Evolutionary conservation across 2,329 filamentous ascomycete species (phyloP).

Genomic region (Cordyceps farinosa): DNA sequence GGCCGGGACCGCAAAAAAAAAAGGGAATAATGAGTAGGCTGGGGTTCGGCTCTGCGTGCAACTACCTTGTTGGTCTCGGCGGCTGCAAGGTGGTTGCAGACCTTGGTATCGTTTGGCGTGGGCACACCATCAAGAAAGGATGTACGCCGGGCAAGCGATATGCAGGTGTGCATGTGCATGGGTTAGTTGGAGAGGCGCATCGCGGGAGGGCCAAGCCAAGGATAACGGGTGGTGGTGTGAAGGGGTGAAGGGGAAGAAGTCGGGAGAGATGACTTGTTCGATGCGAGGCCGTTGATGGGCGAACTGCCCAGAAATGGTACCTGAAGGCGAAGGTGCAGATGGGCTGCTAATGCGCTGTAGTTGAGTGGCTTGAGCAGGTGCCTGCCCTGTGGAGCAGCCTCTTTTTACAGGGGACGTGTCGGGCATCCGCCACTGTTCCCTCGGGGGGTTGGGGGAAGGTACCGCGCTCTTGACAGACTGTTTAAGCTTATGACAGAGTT

Average conservation of each 20-base stretch:
- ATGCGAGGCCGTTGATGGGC: background rate
- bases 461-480: no score
- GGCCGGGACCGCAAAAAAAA: background rate
- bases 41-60: background rate
- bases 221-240: background rate
- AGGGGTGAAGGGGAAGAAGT: background rate
- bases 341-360: background rate
- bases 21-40: background rate
- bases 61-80: slow-evolving; percentile 13
- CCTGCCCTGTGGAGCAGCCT: background rate
- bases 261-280: background rate
- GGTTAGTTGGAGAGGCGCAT: slow-evolving; percentile 1
- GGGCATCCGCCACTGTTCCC: no score
- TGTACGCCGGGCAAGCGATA: background rate
- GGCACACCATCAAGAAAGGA: slow-evolving; percentile 4
- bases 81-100: background rate
- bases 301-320: background rate
- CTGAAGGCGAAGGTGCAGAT: background rate
- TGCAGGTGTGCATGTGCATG: slow-evolving; percentile 15
- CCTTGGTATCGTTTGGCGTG: background rate
- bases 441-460: no score
- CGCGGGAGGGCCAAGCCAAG: background rate
- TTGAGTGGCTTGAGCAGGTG: slow-evolving; percentile 12
- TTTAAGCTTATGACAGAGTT: no score
- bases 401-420: background rate